Percentiles rank a stretch among this genome's conserved stretches.
phyloP scores from a whole-genome alignment of 2,329 filamentous ascomycete species.

The Rhytidhysteron rufulum region DNA sequence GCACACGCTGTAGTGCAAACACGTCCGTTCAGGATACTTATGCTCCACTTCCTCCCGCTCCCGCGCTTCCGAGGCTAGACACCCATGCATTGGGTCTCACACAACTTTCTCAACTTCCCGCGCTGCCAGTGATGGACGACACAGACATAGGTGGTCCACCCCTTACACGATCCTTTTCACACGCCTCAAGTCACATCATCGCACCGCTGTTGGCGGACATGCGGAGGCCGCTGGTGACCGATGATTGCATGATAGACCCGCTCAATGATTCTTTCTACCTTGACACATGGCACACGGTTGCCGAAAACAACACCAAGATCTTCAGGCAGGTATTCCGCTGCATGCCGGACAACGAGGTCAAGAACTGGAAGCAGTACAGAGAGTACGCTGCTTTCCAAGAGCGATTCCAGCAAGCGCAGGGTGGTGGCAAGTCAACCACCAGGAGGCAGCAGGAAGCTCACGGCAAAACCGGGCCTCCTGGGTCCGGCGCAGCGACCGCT shows the following conservation, averaged over 20 bases:
- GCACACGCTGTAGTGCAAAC: conserved; percentile 24
- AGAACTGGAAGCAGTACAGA: conserved; percentile 89
- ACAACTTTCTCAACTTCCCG: conserved; percentile 65
- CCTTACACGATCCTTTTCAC: conserved; percentile 50
- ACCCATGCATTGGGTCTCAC: conserved; percentile 67
- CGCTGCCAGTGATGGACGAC: conserved; percentile 68
- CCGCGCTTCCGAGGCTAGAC: conserved; percentile 53
- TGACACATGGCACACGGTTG: conserved; percentile 81
- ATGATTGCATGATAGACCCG: conserved; percentile 93
- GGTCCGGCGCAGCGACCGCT: conserved; percentile 25
- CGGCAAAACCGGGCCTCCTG: conserved; percentile 48
- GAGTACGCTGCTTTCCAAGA: conserved; percentile 75
- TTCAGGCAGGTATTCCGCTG: conserved; percentile 93
- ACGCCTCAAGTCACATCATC: conserved; percentile 47
- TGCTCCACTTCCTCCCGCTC: conserved; percentile 57
- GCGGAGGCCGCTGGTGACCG: conserved; percentile 67
- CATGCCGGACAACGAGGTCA: conserved; percentile 93
- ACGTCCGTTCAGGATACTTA: conserved; percentile 36
- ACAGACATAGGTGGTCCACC: conserved; percentile 77
- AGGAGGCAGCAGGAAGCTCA: conserved; percentile 47
- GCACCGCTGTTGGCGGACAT: conserved; percentile 61
- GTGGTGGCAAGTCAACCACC: conserved; percentile 50
- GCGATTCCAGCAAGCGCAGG: conserved; percentile 67
- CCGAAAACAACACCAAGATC: conserved; percentile 92
- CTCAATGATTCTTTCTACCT: conserved; percentile 77